Evolutionary conservation across 441 rosid species (phyloP), one percentile per base, ranked within the genome.

Genomic region (Jatropha multifida): DNA sequence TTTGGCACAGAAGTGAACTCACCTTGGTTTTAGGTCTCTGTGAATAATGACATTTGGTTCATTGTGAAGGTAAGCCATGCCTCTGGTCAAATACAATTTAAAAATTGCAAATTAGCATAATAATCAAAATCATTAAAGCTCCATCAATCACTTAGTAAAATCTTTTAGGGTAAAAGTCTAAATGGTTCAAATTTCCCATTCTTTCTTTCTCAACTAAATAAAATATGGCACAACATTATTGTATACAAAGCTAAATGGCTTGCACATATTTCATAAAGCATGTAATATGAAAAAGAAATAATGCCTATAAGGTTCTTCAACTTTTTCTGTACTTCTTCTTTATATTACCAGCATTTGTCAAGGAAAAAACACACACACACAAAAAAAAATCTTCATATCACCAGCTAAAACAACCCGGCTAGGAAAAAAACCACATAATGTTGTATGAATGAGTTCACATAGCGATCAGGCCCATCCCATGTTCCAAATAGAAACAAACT

Each of bases 61-160:
- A 83, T 92, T 96, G 83, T 96, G 99, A 79, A 96, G 94, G 89
- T 90, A 96, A 26, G 99, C 92, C 95, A 96, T 93, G 72, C 99
- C 99, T 85, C 99, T 96, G 90, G 63, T 60, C 76, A 69, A 69
- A 84, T 41, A 40, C 78, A 52, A 69, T 51, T 46, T n/a, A 73
- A 20, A 74, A 69, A 69, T 60, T 14, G 63, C 63, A 77, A 48
- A 80, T 83, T 68, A 82, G 84, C 62, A 76, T 20, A 49, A 65
- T 12, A 58, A 59, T 74, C 58, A 10, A 27, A 74, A 60, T 69
- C 38, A 49, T 7, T 55, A 52, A 41, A 44, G 32, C 69, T 11
- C 11, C 52, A 60, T 18, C 40, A 32, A 37, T 48, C 20, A 52
- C 48, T 12, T 32, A 8, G 15, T 40, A 12, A 73, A 65, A 46